Conservation (phyloP, 1,284 basidiomycete genomes). For the Anthracocystis panici-leucophaei region DNA sequence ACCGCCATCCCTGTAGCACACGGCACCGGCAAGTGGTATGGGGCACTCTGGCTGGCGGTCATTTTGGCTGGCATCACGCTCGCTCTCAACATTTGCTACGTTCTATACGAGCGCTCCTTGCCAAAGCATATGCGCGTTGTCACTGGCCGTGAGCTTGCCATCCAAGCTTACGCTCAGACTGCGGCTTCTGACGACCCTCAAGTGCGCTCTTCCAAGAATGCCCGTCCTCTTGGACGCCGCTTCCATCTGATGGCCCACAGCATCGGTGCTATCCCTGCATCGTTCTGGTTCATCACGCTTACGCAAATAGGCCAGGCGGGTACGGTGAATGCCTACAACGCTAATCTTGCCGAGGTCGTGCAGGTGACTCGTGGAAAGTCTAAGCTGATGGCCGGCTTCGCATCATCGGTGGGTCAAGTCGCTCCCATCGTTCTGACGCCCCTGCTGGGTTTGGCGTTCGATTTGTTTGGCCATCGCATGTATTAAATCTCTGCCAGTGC, state of each 20-base stretch:
- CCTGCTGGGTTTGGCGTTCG: conserved; percentile 64
- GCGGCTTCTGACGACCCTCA: neutral
- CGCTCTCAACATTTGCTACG: conserved; percentile 65
- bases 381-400: conserved; percentile 71
- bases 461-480: conserved; percentile 53
- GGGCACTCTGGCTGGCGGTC: conserved; percentile 70
- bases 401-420: conserved; percentile 69
- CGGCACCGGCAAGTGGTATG: conserved; percentile 69
- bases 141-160: conserved; percentile 51
- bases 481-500: conserved; percentile 64
- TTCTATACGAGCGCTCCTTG: conserved; percentile 67
- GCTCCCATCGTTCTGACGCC: conserved; percentile 72
- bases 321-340: conserved; percentile 69
- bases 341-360: conserved; percentile 71
- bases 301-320: conserved; percentile 69
- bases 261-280: conserved; percentile 48
- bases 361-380: conserved; percentile 70
- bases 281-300: conserved; percentile 65
- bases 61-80: conserved; percentile 65
- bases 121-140: conserved; percentile 62
- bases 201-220: neutral
- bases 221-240: conserved; percentile 1
- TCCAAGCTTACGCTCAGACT: conserved; percentile 5
- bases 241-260: conserved; percentile 18
- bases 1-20: conserved; percentile 70